phyloP scores from a whole-genome alignment of 345 rosid genomes.

The Eucalyptus dawsonii region DNA sequence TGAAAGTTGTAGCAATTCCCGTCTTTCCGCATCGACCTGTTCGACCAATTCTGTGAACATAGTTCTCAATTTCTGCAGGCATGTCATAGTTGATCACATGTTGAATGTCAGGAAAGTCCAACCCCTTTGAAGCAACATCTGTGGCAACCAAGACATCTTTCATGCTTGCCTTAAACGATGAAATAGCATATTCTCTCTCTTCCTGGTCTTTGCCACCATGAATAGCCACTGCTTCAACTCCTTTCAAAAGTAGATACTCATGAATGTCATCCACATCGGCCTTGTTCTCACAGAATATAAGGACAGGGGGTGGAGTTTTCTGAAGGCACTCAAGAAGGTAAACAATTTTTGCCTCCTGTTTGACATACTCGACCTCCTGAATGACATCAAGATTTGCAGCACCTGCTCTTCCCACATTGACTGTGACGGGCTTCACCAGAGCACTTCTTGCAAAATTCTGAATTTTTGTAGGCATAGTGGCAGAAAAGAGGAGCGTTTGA shows the following conservation, averaged over 20 bases:
- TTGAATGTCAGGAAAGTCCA: conserved; percentile 89
- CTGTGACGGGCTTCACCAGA: conserved; percentile 73
- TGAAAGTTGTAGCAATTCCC: conserved; percentile 87
- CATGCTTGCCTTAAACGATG: conserved; percentile 73
- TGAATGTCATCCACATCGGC: conserved; percentile 93
- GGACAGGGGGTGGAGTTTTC: conserved; percentile 90
- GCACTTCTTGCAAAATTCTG: conserved; percentile 90
- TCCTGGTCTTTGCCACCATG: conserved; percentile 97
- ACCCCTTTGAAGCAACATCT: conserved; percentile 87
- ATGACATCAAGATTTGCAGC: conserved; percentile 97
- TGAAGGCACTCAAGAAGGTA: conserved; percentile 90
- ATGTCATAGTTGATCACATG: conserved; percentile 92
- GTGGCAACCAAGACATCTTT: conserved; percentile 92
- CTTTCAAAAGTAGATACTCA: conserved; percentile 84
- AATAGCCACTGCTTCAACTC: conserved; percentile 87
- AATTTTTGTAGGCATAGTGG: conserved; percentile 93
- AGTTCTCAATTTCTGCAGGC: conserved; percentile 94
- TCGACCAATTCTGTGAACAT: conserved; percentile 88
- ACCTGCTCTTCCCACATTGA: conserved; percentile 91
- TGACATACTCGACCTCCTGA: conserved; percentile 94
- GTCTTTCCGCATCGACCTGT: conserved; percentile 95
- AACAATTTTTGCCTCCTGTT: conserved; percentile 91
- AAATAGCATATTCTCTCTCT: conserved; percentile 82
- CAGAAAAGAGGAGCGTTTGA: conserved; percentile 85
- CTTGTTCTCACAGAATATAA: conserved; percentile 91